Conservation (phyloP, 441 rosid genomes). For the Raphanus hybrid region DNA sequence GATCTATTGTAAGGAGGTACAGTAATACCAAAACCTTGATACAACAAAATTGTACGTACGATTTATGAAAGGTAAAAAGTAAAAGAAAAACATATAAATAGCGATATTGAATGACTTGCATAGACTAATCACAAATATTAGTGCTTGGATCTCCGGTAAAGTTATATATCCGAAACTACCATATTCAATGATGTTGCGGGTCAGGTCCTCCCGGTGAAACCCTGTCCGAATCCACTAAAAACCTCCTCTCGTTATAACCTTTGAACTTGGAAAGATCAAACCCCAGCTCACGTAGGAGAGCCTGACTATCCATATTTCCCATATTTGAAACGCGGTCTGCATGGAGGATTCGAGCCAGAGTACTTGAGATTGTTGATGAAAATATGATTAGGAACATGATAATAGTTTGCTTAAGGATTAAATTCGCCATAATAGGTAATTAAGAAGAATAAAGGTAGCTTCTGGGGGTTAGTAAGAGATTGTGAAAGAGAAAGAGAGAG, state of each 20-base stretch:
- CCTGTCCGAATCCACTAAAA: conserved; percentile 35
- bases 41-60: conserved; percentile 30
- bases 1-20: conserved; percentile 14
- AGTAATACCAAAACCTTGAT: conserved; percentile 32
- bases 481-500: neutral
- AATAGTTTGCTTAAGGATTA: conserved; percentile 28
- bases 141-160: conserved; percentile 18
- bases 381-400: conserved; percentile 33
- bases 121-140: conserved; percentile 22
- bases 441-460: conserved; percentile 13
- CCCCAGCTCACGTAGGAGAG: conserved; percentile 41
- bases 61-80: neutral
- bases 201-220: conserved; percentile 45
- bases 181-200: conserved; percentile 40
- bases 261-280: conserved; percentile 39
- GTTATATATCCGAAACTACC: neutral
- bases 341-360: conserved; percentile 42
- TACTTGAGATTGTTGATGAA: conserved; percentile 13
- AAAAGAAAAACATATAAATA: neutral
- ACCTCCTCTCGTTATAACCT: conserved; percentile 23
- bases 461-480: neutral
- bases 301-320: conserved; percentile 23
- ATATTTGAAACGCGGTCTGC: neutral
- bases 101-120: conserved; percentile 21
- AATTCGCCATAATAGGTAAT: conserved; percentile 32